Conservation (phyloP, 2,329 filamentous ascomycete genomes). For the Penicillium carneum region DNA sequence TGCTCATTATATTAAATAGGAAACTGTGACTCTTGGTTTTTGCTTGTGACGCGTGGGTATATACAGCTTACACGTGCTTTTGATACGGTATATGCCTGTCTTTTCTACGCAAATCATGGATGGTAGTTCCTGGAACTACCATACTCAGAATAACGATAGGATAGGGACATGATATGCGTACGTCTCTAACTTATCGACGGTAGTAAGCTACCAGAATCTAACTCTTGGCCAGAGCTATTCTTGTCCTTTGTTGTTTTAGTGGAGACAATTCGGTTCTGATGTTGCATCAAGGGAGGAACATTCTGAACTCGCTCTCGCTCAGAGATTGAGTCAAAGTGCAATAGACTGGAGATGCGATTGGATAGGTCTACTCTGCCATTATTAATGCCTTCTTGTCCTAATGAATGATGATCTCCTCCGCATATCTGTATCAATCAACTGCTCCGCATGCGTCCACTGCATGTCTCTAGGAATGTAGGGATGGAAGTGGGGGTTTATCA, state of each 20-base stretch:
- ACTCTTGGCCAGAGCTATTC: neutral
- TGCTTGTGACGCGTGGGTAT: constrained; percentile 15
- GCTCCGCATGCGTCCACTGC: neutral
- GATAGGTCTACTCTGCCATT: constrained; percentile 16
- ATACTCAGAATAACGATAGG: neutral
- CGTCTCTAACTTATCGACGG: neutral
- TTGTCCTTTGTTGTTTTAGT: constrained; percentile 8
- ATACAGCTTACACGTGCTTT: constrained; percentile 22
- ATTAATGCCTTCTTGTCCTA: constrained; percentile 7
- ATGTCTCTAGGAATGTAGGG: constrained; percentile 16
- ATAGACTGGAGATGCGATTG: neutral
- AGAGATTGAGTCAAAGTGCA: constrained; percentile 9
- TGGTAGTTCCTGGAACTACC: constrained; percentile 5
- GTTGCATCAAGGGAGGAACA: constrained; percentile 27
- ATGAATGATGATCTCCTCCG: constrained; percentile 11
- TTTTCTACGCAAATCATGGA: constrained; percentile 21
- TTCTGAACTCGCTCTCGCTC: constrained; percentile 18
- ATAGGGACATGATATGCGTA: constrained; percentile 5
- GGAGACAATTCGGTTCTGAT: constrained; percentile 17
- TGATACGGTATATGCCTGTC: constrained; percentile 2
- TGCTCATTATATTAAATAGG: constrained; percentile 5
- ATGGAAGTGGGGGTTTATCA: neutral
- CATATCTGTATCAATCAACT: constrained; percentile 1
- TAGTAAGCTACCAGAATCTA: neutral
- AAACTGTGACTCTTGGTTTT: neutral